Evolutionary conservation across 2,329 filamentous ascomycete genomes (phyloP).

Genomic region (Ophiostoma australiae): DNA sequence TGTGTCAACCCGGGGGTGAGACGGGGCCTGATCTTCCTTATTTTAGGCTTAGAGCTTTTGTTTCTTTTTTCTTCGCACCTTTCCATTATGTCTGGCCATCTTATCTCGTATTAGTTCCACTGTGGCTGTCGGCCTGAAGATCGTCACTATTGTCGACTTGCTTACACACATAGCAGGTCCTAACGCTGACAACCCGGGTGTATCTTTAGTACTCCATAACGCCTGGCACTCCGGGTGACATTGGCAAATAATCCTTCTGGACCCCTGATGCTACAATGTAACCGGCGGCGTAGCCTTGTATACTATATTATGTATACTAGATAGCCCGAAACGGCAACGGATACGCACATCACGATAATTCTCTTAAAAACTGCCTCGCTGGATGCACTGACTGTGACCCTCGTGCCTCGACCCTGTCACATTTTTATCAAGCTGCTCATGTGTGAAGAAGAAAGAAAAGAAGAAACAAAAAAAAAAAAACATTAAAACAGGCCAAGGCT

Average conservation of each 20-base stretch:
- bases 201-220: no score
- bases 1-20: neutral
- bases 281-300: neutral
- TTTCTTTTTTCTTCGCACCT: neutral
- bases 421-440: no score
- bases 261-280: neutral
- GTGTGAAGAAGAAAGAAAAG: no score
- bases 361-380: neutral
- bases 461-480: neutral
- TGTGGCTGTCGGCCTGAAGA: neutral
- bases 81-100: neutral
- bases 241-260: neutral
- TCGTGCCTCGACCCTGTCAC: neutral
- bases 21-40: no score
- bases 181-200: no score
- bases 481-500: neutral
- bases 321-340: neutral
- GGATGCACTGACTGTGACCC: neutral
- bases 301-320: neutral
- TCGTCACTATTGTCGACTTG: neutral
- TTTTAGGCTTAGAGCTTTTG: neutral
- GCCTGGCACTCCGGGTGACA: no score
- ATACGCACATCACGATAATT: neutral
- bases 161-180: neutral
- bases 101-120: no score